phyloP scores from a whole-genome alignment of 2,329 filamentous ascomycete species.

The Cephalotrichum gorgonifer region DNA sequence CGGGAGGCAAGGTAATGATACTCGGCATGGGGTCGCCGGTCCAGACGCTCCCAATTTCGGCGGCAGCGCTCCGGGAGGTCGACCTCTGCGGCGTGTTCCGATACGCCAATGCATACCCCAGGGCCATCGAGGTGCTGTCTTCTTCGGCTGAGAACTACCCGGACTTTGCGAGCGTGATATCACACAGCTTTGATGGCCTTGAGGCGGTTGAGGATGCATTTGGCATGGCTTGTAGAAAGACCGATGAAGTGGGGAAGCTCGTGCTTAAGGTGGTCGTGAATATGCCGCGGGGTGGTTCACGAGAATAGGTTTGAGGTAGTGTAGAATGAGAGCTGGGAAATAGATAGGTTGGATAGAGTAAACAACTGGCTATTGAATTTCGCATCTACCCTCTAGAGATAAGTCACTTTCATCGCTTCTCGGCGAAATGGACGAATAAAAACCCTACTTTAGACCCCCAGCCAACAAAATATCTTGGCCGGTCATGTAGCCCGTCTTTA shows the following conservation, averaged over 20 bases:
- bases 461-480: too few relatives aligned
- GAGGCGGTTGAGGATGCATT: slow-evolving; percentile 57
- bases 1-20: slow-evolving; percentile 59
- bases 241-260: slow-evolving; percentile 57
- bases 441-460: too few relatives aligned
- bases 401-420: too few relatives aligned
- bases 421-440: too few relatives aligned
- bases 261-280: slow-evolving; percentile 66
- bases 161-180: slow-evolving; percentile 57
- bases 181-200: slow-evolving; percentile 58
- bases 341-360: too few relatives aligned
- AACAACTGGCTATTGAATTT: too few relatives aligned
- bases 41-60: slow-evolving; percentile 58
- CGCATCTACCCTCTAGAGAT: too few relatives aligned
- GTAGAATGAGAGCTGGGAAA: too few relatives aligned
- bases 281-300: too few relatives aligned
- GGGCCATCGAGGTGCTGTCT: slow-evolving; percentile 39
- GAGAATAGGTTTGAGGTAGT: too few relatives aligned
- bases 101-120: slow-evolving; percentile 65
- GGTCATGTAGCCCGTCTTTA: too few relatives aligned
- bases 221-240: slow-evolving; percentile 59
- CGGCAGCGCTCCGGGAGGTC: slow-evolving; percentile 58
- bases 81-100: slow-evolving; percentile 63
- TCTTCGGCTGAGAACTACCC: slow-evolving; percentile 39
- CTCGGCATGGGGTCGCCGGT: slow-evolving; percentile 66